These are phyloP conservation scores for Pelargonium citronellum DNA, from an alignment of 441 rosid genomes.

Conservation along the genomic window DNA sequence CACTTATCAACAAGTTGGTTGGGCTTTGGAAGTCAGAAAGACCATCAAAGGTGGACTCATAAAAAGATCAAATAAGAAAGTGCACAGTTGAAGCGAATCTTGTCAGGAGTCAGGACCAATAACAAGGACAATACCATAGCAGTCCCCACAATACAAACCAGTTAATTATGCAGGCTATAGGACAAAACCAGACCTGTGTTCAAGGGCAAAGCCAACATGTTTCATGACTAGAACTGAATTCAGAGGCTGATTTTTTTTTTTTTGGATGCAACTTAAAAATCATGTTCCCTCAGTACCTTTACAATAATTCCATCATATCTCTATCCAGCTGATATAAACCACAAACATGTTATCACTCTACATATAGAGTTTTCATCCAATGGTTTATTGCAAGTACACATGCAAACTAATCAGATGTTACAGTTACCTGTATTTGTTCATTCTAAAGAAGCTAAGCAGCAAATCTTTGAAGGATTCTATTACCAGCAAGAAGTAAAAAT, in stretches of 20 bases:
- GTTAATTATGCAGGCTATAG: neutral
- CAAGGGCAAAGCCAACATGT: neutral
- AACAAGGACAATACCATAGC: neutral
- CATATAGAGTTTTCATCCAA: conserved; percentile 4
- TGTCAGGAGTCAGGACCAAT: neutral
- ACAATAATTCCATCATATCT: conserved; percentile 11
- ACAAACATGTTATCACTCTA: conserved; percentile 3
- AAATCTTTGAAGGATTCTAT: conserved; percentile 2
- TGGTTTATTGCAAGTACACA: conserved; percentile 7
- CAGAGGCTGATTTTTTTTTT: neutral
- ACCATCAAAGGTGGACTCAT: neutral
- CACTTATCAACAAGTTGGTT: too few species aligned
- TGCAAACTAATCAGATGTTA: conserved; percentile 2
- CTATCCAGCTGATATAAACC: conserved; percentile 7
- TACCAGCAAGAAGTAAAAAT: conserved; percentile 4
- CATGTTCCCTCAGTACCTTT: too few species aligned
- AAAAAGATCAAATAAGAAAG: neutral
- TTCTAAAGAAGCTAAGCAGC: neutral
- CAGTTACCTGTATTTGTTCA: neutral
- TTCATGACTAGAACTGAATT: neutral
- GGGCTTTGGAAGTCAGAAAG: too few species aligned
- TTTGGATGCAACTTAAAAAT: too few species aligned
- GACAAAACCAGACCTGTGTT: neutral
- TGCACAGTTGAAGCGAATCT: neutral
- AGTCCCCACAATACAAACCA: conserved; percentile 4